Conservation (phyloP, 371 early-diverging fungal genomes). For the Basidiobolus heterosporus region DNA sequence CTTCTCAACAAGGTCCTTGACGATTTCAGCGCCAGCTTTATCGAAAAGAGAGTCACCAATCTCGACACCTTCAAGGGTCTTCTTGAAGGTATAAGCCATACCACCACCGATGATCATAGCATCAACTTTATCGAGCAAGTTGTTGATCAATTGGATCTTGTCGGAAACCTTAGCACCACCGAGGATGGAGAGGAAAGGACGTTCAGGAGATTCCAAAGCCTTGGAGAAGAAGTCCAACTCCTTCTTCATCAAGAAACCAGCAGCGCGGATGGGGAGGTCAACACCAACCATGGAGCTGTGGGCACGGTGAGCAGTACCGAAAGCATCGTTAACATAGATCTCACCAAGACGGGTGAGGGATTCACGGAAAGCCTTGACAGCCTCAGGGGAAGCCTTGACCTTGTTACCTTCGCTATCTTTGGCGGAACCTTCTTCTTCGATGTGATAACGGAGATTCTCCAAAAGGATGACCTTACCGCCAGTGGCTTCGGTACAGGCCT, state of each 20-base stretch:
- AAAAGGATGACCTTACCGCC: conserved; percentile 76
- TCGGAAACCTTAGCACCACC: conserved; percentile 98
- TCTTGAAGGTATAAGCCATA: conserved; percentile 97
- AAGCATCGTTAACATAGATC: conserved; percentile 96
- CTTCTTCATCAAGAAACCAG: conserved; percentile 97
- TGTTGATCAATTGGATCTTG: conserved; percentile 95
- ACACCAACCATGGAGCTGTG: conserved; percentile 95
- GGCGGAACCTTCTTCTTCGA: conserved; percentile 93
- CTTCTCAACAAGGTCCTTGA: conserved; percentile 62
- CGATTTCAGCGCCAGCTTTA: conserved; percentile 71
- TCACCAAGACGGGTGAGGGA: conserved; percentile 89
- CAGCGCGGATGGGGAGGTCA: conserved; percentile 72
- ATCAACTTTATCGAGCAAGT: conserved; percentile 83
- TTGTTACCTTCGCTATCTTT: conserved; percentile 82
- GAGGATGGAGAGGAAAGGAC: conserved; percentile 93
- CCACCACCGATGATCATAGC: conserved; percentile 89
- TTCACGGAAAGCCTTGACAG: conserved; percentile 71
- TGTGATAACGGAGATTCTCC: conserved; percentile 97
- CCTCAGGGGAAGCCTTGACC: conserved; percentile 70
- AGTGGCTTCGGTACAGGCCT: conserved; percentile 51
- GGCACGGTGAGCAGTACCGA: conserved; percentile 97
- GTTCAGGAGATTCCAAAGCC: conserved; percentile 80
- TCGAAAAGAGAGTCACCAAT: conserved; percentile 92
- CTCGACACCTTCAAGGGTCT: conserved; percentile 64
- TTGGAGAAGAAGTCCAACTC: conserved; percentile 96